A percentile compares a stretch with the other conserved stretches of the same genome.
Evolutionary conservation across 2,329 filamentous ascomycete species (phyloP).

Genomic region (Huntiella omanensis): DNA sequence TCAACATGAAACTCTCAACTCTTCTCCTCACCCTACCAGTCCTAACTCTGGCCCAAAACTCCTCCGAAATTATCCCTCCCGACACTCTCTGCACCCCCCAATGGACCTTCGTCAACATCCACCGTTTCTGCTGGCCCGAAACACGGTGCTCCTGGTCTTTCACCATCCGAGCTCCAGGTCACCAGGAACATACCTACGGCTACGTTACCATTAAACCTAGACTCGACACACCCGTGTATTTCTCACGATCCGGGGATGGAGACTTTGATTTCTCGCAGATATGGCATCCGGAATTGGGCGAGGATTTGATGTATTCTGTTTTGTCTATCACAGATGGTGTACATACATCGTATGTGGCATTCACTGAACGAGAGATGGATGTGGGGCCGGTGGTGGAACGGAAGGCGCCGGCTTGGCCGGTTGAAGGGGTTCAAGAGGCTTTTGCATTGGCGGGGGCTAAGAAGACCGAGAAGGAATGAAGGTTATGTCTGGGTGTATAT

Average conservation of each 20-base stretch:
- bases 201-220: background rate
- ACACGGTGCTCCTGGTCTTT: constrained; percentile 26
- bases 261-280: too few relatives aligned
- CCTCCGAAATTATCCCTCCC: background rate
- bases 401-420: too few relatives aligned
- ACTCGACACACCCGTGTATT: too few relatives aligned
- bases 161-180: constrained; percentile 21
- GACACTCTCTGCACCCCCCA: constrained; percentile 16
- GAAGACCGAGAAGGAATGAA: too few relatives aligned
- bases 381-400: background rate
- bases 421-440: too few relatives aligned
- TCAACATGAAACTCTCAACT: too few relatives aligned
- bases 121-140: constrained; percentile 1
- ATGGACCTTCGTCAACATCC: constrained; percentile 18
- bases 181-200: constrained; percentile 10
- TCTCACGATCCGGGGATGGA: too few relatives aligned
- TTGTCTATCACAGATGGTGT: constrained; percentile 28
- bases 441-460: too few relatives aligned
- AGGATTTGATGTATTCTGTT: constrained; percentile 33
- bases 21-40: too few relatives aligned
- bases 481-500: too few relatives aligned
- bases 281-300: constrained; percentile 25
- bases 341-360: constrained; percentile 32
- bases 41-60: background rate
- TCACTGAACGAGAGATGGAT: constrained; percentile 31